These are phyloP conservation scores for Helotiales sp. DNA, from an alignment of 2,329 filamentous ascomycete species.

Conservation along the genomic window DNA sequence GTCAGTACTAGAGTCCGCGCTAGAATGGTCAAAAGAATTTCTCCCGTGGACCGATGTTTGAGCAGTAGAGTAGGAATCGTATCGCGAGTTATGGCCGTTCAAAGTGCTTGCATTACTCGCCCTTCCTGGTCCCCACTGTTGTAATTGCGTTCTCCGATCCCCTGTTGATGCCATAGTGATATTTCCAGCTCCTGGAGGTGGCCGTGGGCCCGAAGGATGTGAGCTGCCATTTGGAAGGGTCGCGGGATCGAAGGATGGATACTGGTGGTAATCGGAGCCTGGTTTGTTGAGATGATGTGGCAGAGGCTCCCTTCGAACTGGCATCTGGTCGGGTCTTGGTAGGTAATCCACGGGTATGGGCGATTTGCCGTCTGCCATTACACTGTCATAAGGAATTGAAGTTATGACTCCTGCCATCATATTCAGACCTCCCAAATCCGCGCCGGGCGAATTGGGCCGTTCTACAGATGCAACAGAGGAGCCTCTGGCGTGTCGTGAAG, in stretches of 20 bases:
- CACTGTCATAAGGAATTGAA: constrained; percentile 83
- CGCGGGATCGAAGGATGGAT: constrained; percentile 72
- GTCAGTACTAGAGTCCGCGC: constrained; percentile 65
- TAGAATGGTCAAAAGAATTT: constrained; percentile 67
- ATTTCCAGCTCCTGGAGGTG: constrained; percentile 61
- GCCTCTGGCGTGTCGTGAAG: constrained; percentile 75
- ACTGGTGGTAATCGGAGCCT: constrained; percentile 84
- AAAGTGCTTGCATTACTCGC: constrained; percentile 59
- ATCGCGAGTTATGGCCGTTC: constrained; percentile 61
- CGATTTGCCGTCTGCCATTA: constrained; percentile 67
- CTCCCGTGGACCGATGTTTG: constrained; percentile 40
- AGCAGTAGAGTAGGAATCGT: constrained; percentile 63
- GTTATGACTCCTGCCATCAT: constrained; percentile 83
- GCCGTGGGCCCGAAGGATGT: constrained; percentile 65
- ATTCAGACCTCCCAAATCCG: constrained; percentile 65
- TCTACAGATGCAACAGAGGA: constrained; percentile 76
- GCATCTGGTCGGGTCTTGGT: constrained; percentile 67
- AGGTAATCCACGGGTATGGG: constrained; percentile 77
- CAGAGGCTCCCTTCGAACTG: constrained; percentile 71
- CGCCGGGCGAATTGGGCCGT: constrained; percentile 64
- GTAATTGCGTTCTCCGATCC: constrained; percentile 71
- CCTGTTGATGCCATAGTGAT: constrained; percentile 75
- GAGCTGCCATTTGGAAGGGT: constrained; percentile 54
- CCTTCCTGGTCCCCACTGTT: constrained; percentile 72
- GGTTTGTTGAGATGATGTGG: constrained; percentile 84